Evolutionary conservation across 208 protist species (phyloP).

Genomic region (Leishmania guyanensis): DNA sequence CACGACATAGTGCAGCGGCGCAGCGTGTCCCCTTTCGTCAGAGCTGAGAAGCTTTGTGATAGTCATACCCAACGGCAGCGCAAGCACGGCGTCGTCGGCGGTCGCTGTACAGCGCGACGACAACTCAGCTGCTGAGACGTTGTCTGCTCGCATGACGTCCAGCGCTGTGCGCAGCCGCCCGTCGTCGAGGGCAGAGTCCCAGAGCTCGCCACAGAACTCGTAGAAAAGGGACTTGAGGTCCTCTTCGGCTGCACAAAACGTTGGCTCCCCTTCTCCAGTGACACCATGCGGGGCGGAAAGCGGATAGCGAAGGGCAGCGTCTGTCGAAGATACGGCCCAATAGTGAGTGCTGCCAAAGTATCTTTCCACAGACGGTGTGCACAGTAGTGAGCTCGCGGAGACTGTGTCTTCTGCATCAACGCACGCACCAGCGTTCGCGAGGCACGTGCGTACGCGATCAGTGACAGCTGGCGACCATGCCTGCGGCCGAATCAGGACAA

Average conservation of each 20-base stretch:
- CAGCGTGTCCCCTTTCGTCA: background rate
- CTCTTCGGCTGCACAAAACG: conserved; percentile 20
- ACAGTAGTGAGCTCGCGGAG: conserved; percentile 36
- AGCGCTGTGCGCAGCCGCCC: conserved; percentile 60
- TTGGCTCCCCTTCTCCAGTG: background rate
- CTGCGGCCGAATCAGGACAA: conserved; percentile 14
- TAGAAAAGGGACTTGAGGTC: conserved; percentile 62
- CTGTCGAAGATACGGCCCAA: conserved; percentile 44
- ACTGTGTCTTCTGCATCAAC: conserved; percentile 56
- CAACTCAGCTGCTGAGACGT: conserved; percentile 37
- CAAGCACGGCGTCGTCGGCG: conserved; percentile 12
- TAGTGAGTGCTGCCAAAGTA: conserved; percentile 59
- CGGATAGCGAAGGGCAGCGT: conserved; percentile 26
- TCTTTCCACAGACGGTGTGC: conserved; percentile 48
- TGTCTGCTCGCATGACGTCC: conserved; percentile 44
- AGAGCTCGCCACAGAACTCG: conserved; percentile 57
- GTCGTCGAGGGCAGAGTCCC: conserved; percentile 62
- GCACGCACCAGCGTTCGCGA: conserved; percentile 28
- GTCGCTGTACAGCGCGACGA: conserved; percentile 32
- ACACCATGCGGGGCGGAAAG: background rate
- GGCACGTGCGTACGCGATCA: background rate
- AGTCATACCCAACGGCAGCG: conserved; percentile 20
- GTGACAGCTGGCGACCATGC: conserved; percentile 6
- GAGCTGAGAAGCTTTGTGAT: conserved; percentile 14
- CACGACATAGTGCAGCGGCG: conserved; percentile 51